Percentiles rank a stretch among this genome's conserved stretches.
Evolutionary conservation across 495 filamentous ascomycete genomes (phyloP).

Genomic region (Parachaetomium inaequale): DNA sequence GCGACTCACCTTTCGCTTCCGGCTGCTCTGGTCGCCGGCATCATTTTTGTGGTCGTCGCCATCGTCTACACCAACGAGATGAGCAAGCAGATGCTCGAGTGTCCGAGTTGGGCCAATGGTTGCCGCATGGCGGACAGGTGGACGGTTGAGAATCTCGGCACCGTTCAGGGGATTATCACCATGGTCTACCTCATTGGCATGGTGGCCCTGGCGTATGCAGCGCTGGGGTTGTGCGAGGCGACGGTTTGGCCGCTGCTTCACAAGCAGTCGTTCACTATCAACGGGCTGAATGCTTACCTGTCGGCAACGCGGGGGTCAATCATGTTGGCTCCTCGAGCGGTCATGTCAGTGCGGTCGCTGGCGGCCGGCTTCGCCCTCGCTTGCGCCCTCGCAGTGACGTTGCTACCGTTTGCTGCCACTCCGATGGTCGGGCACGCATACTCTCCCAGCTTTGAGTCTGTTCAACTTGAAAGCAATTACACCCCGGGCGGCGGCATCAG

Average conservation of each 20-base stretch:
- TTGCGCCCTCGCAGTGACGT: constrained; percentile 12
- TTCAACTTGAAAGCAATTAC: constrained; percentile 25
- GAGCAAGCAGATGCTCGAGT: constrained; percentile 28
- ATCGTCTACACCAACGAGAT: constrained; percentile 26
- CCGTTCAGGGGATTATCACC: constrained; percentile 32
- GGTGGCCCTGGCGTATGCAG: constrained; percentile 22
- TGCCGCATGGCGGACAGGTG: constrained; percentile 24
- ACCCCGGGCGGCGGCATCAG: constrained; percentile 23
- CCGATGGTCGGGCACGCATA: constrained; percentile 32
- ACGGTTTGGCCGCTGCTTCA: constrained; percentile 30
- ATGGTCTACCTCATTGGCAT: constrained; percentile 30
- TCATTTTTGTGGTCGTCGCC: constrained; percentile 25
- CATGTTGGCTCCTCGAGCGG: constrained; percentile 20
- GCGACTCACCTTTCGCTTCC: constrained; percentile 28
- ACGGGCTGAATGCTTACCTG: constrained; percentile 28
- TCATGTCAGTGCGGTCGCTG: constrained; percentile 17
- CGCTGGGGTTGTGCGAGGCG: constrained; percentile 24
- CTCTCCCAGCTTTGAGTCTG: constrained; percentile 15
- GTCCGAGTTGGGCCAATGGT: constrained; percentile 26
- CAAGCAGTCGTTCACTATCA: constrained; percentile 26
- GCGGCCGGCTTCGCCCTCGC: constrained; percentile 20
- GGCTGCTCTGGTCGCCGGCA: constrained; percentile 22
- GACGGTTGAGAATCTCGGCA: constrained; percentile 28
- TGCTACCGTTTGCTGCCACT: constrained; percentile 24
- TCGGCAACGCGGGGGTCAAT: constrained; percentile 24